Conservation (phyloP, 805 yeast genomes). For the Yarrowia sp. region DNA sequence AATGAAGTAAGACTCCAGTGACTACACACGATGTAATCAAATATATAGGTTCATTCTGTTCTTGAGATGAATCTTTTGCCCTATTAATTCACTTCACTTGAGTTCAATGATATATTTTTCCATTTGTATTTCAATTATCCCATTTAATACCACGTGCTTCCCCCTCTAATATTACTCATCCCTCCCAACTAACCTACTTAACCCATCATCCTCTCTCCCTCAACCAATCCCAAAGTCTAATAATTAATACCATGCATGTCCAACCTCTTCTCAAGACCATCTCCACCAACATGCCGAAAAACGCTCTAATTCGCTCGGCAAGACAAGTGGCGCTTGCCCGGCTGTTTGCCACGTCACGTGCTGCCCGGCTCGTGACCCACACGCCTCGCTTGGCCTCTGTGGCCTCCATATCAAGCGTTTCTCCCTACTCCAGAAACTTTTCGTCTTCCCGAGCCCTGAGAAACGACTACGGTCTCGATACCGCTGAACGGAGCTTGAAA, state of each 20-base stretch:
- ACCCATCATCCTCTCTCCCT: background rate
- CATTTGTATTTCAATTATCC: too few species aligned
- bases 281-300: slow-evolving; percentile 8
- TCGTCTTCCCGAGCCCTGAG: background rate
- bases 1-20: too few species aligned
- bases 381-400: background rate
- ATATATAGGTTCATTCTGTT: too few species aligned
- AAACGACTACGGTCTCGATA: slow-evolving; percentile 3
- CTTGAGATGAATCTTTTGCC: too few species aligned
- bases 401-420: background rate
- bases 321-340: slow-evolving; percentile 11
- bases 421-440: slow-evolving; percentile 2
- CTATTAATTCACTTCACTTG: too few species aligned
- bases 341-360: background rate
- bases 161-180: too few species aligned
- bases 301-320: slow-evolving; percentile 17
- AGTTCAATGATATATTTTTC: too few species aligned
- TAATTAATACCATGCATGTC: background rate
- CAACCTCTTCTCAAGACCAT: too few species aligned
- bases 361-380: background rate
- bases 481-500: slow-evolving; percentile 27
- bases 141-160: too few species aligned
- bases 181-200: background rate
- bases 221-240: slow-evolving; percentile 22
- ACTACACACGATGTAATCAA: too few species aligned